Conservation (phyloP, 2,329 filamentous ascomycete genomes). For the Colletotrichum orbiculare region DNA sequence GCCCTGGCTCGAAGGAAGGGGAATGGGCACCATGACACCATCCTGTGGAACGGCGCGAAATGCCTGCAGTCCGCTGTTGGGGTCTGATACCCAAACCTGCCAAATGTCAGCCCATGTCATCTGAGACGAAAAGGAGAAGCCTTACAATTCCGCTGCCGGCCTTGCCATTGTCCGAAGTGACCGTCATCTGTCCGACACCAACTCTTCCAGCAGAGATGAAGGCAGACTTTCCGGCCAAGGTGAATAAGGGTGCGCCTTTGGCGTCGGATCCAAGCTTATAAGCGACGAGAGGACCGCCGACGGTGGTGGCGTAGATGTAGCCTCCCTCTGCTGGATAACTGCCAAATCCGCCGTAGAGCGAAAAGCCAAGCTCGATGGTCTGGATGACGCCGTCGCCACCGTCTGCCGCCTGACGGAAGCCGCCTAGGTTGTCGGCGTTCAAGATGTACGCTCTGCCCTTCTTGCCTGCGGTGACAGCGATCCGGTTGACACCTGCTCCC, state of each 20-base stretch:
- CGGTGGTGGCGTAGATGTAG: constrained; percentile 49
- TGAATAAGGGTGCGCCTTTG: constrained; percentile 45
- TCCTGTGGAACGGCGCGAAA: constrained; percentile 53
- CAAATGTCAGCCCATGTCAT: not conserved
- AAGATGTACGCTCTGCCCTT: constrained; percentile 53
- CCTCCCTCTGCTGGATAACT: constrained; percentile 56
- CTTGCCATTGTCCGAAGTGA: constrained; percentile 50
- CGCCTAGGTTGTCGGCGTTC: constrained; percentile 54
- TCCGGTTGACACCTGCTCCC: constrained; percentile 47
- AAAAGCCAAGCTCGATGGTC: constrained; percentile 45
- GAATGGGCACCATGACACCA: constrained; percentile 47
- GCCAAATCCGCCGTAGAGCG: constrained; percentile 50
- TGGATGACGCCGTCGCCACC: constrained; percentile 51
- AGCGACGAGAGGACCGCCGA: constrained; percentile 41
- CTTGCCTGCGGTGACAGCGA: constrained; percentile 53
- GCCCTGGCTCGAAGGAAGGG: constrained; percentile 49
- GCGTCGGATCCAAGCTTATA: constrained; percentile 38
- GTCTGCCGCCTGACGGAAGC: constrained; percentile 50
- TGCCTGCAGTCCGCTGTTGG: constrained; percentile 50
- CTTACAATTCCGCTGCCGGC: constrained; percentile 48
- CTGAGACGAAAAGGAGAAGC: not conserved
- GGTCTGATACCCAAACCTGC: constrained; percentile 52
- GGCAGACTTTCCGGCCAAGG: constrained; percentile 43
- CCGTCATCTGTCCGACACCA: constrained; percentile 46
- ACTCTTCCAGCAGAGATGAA: constrained; percentile 43